phyloP scores from a whole-genome alignment of 2,329 filamentous ascomycete genomes.

The Aspergillus thermomutatus region DNA sequence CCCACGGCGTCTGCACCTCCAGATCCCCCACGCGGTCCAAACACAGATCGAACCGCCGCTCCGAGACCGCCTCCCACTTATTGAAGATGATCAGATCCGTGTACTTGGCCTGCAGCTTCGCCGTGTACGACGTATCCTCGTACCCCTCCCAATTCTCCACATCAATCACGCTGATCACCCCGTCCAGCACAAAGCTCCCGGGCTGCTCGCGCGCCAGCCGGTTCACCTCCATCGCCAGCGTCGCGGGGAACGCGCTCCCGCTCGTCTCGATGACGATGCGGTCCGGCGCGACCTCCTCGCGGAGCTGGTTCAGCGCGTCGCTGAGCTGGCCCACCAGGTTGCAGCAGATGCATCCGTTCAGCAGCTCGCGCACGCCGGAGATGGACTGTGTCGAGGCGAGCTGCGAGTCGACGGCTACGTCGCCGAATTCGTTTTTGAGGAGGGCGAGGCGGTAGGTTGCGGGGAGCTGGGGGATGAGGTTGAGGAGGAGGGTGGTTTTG shows the following conservation, averaged over 20 bases:
- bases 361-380: constrained; percentile 83
- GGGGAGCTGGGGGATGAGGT: constrained; percentile 88
- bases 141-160: constrained; percentile 95
- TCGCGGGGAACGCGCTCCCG: constrained; percentile 83
- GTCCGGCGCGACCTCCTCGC: constrained; percentile 61
- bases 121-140: constrained; percentile 85
- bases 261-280: constrained; percentile 92
- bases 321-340: constrained; percentile 91
- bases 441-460: constrained; percentile 85
- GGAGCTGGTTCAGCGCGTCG: constrained; percentile 73
- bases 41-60: constrained; percentile 72
- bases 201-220: constrained; percentile 62
- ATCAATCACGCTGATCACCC: constrained; percentile 85
- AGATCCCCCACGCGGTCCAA: constrained; percentile 76
- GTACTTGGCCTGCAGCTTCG: constrained; percentile 80
- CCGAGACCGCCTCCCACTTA: constrained; percentile 79
- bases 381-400: constrained; percentile 80
- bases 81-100: constrained; percentile 90
- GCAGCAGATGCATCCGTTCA: constrained; percentile 98
- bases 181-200: constrained; percentile 71
- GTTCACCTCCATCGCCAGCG: constrained; percentile 86
- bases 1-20: constrained; percentile 75
- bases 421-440: constrained; percentile 97
- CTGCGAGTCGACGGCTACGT: constrained; percentile 88
- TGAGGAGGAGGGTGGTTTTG: constrained; percentile 93